Evolutionary conservation across 1,284 basidiomycete species (phyloP), one percentile per base, ranked within the genome.

Genomic region (Trichosporon ovoides): DNA sequence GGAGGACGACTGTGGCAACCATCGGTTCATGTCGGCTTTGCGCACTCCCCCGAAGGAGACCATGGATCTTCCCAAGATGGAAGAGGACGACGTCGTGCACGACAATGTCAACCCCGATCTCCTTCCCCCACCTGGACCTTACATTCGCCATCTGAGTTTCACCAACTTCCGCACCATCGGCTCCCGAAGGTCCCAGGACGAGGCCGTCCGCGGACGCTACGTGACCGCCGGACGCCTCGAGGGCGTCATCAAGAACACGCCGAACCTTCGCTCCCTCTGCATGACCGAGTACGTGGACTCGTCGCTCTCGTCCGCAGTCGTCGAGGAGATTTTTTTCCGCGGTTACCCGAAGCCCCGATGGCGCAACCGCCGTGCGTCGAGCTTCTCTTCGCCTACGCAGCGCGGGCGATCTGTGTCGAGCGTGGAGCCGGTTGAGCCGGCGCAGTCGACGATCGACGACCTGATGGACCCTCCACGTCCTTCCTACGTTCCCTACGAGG

Each of bases 271-370:
- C 13, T 82, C 85, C 2, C 89, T 95, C 65, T 91, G 90, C 31
- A 91, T 90, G n/a, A 95, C 91, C 0, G 92, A 95, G 74, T 96
- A 94, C 72, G 95, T 96, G 88, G 92, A 96, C 67, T 89, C 91
- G 2, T 86, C 92, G 1, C 80, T 96, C 48, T 88, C 87, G 9
- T 79, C 88, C 22, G 80, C 85, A 0, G 91, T 96, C 3, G 78
- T 96, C 20, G 87, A 86, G 58, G 92, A 95, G 68, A 79, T 96
- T 9, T 85, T 96, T 68, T 83, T 95, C 63, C 85, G 92, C 31
- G 91, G 91, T 0, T 74, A 70, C 59, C 56, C 62, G 50, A 67
- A 66, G 20, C 73, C 74, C 0, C 62, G 70, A 43, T 35, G 55
- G 54, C 61, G 59, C 58, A 63, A 60, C 43, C 69, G 56, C 54